These are phyloP conservation scores for Schizothecium vesticola DNA, from an alignment of 495 filamentous ascomycete genomes.

Conservation along the genomic window DNA sequence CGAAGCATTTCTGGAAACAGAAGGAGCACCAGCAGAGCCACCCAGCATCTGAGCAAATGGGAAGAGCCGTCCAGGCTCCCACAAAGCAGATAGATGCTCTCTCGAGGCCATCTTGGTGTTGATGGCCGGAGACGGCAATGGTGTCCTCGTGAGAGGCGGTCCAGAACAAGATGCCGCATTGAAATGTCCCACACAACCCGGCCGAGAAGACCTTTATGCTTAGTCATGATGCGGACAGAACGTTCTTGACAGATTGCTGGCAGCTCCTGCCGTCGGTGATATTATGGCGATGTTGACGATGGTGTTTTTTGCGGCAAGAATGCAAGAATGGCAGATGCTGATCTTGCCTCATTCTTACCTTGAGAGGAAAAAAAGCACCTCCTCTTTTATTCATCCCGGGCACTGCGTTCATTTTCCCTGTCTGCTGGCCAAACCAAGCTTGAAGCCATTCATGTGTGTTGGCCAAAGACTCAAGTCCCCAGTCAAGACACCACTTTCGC, in stretches of 20 bases:
- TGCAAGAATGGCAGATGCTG: background rate
- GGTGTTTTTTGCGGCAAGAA: background rate
- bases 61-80: too few species aligned
- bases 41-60: too few species aligned
- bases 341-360: too few species aligned
- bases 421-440: background rate
- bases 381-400: background rate
- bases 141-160: background rate
- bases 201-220: background rate
- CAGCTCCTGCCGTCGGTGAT: background rate
- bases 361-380: background rate
- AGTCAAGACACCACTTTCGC: background rate
- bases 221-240: background rate
- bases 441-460: background rate
- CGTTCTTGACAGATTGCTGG: background rate
- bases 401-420: background rate
- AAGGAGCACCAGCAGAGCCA: background rate
- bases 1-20: background rate
- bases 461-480: background rate
- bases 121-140: background rate
- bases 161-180: too few species aligned
- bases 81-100: too few species aligned
- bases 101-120: too few species aligned
- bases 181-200: background rate
- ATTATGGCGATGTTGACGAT: background rate